phyloP scores from a whole-genome alignment of 352 stramenopile genomes.

The Pythium scleroteichum region DNA sequence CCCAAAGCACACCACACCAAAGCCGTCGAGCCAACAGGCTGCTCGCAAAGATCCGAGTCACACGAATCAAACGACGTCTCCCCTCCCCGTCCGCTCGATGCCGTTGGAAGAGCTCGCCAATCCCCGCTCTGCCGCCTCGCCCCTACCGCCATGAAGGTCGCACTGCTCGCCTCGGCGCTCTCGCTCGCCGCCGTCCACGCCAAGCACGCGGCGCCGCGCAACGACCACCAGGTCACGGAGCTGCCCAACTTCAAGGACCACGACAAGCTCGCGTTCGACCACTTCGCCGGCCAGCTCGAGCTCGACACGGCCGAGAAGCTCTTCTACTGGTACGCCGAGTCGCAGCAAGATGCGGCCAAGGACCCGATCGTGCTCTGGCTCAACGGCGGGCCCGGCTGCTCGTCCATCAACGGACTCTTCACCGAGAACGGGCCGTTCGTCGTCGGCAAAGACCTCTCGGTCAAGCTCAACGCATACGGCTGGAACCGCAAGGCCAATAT shows the following conservation, averaged over 20 bases:
- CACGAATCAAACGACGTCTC: background rate
- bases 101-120: background rate
- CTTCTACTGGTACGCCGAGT: conserved; percentile 79
- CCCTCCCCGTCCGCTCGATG: too few relatives aligned
- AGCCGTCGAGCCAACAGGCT: background rate
- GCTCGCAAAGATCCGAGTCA: conserved; percentile 1
- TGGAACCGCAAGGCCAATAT: conserved; percentile 90
- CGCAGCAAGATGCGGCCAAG: conserved; percentile 39
- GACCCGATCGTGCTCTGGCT: conserved; percentile 90
- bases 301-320: conserved; percentile 51
- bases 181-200: background rate
- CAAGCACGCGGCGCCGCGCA: conserved; percentile 6
- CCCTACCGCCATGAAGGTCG: conserved; percentile 5
- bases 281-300: conserved; percentile 58
- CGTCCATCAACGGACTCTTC: conserved; percentile 81
- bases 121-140: background rate
- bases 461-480: conserved; percentile 74
- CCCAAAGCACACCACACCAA: conserved; percentile 3
- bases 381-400: conserved; percentile 90
- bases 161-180: conserved; percentile 7
- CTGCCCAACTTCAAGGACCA: conserved; percentile 50
- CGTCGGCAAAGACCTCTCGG: conserved; percentile 42
- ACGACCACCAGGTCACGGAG: conserved; percentile 43
- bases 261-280: conserved; percentile 48
- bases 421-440: conserved; percentile 77